Evolutionary conservation across 306 rosid genomes (phyloP), one percentile per base, ranked within the genome.

Genomic region (Rosa chinensis): DNA sequence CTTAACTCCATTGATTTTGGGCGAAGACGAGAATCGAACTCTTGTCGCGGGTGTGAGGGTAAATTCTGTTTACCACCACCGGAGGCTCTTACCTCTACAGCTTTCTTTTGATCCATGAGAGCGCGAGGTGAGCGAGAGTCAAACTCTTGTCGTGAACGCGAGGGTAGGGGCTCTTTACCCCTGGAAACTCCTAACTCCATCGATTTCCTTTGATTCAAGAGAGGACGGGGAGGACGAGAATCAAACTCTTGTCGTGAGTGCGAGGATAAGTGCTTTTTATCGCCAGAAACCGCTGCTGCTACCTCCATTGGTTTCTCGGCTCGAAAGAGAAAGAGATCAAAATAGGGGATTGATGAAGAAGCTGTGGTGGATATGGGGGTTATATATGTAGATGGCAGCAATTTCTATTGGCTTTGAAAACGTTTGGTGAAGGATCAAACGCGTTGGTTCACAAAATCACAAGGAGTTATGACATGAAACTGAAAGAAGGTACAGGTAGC

Each of bases 341-440:
- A 58, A 13, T 32, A 23, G 42, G 7, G 18, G 67, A 8, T 5
- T 17, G 14, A 17, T 56, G 13, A 48, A 40, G 69, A 74, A 58
- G 69, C 37, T 12, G 63, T 16, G 76, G 21, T 6, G 53, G 13
- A 17, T 13, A 5, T 32, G 39, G 17, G 66, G 17, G 21, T 14
- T 8, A 6, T 20, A 37, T 52, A 9, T 28, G n/a, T 20, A 11
- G 77, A 73, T n/a, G 39, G 52, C 37, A 13, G n/a, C 9, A 47
- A 43, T 2, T 70, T 16, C 50, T 76, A 32, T 32, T 37, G 48
- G 52, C 8, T 72, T 49, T 23, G 56, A 10, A 23, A 74, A 44
- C 61, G 82, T 85, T 66, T 76, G 90, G 85, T 79, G 80, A 83
- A 70, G 85, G 64, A 73, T 75, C 52, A 73, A 83, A 79, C 90